Base-by-base conservation (phyloP, 768 basidiomycete species). In the Lanmaoa rubissima region DNA sequence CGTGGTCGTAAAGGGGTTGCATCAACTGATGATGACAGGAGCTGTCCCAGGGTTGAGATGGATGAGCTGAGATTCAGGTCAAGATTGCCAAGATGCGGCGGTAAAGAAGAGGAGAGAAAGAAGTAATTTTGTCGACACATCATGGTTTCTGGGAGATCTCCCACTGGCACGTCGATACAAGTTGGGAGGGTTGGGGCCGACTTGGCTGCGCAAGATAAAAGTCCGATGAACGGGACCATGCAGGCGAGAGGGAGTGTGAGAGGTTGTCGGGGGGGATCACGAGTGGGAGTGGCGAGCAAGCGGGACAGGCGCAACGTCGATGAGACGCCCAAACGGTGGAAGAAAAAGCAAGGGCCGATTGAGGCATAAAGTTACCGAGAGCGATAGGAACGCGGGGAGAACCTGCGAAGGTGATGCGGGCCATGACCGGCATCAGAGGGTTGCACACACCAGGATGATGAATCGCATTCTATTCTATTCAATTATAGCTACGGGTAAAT, bases 401-500 rank as follows among this genome's bases (percentile, higher is more conserved):
- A 66, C 43, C 55, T 57, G 65, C 52, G 61, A 67, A 61, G 60
- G 16, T 61, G 60, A 58, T 62, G 61, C 48, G 60, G 60, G 60
- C 60, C 45, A 62, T 48, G 60, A 47, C 60, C 60, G 59, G 53
- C 52, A 57, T 59, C 62, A 63, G 62, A 64, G 59, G 51, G 54
- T 35, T 54, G 63, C 2, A 48, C 53, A 36, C 54, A 41, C 54
- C 36, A 46, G 61, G 53, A 54, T 53, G 61, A 49, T 51, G 55
- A 49, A 59, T 59, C 42, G 45, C 19, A 19, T 58, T 47, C 38
- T 38, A 39, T 60, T 56, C 59, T 48, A 44, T 61, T 61, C 46
- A 58, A 62, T 63, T 66, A 61, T 57, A 61, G 61, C 58, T 54
- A 45, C 59, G 65, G 66, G 65, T 64, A 66, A 66, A 65, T 68